A percentile compares a stretch with the other conserved stretches of the same genome.
phyloP scores from a whole-genome alignment of 78 protist genomes.

The Cavenderia fasciculata region DNA sequence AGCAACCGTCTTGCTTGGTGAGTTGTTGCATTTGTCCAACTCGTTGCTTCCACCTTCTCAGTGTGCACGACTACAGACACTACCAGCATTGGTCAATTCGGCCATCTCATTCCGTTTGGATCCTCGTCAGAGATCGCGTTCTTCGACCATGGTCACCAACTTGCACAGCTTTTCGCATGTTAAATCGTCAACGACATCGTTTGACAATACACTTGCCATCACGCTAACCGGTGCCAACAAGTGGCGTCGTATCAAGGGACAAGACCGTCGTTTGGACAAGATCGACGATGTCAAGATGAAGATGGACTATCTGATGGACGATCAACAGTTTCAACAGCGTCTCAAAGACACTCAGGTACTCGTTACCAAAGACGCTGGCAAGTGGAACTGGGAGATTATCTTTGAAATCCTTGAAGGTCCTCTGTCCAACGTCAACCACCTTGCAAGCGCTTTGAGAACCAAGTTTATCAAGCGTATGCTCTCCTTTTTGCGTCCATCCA shows the following conservation, averaged over 20 bases:
- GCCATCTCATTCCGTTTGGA: conserved; percentile 67
- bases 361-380: conserved; percentile 41
- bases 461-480: conserved; percentile 77
- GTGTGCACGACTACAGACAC: conserved; percentile 72
- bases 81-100: conserved; percentile 66
- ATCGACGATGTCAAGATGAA: conserved; percentile 60
- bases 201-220: conserved; percentile 29
- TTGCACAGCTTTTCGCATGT: conserved; percentile 50
- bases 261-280: conserved; percentile 59
- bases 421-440: conserved; percentile 44
- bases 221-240: conserved; percentile 60
- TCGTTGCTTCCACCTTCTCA: conserved; percentile 62
- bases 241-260: conserved; percentile 69
- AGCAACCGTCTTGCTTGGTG: conserved; percentile 59
- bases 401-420: conserved; percentile 76
- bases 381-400: conserved; percentile 78
- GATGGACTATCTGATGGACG: conserved; percentile 79
- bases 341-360: conserved; percentile 71
- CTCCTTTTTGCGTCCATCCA: conserved; percentile 53
- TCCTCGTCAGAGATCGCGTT: conserved; percentile 54
- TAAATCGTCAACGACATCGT: conserved; percentile 5
- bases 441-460: conserved; percentile 54
- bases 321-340: conserved; percentile 44
- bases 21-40: conserved; percentile 55
- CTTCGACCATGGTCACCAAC: conserved; percentile 74